Evolutionary conservation across 1,284 basidiomycete genomes (phyloP).

Genomic region (Puccinia triticina): DNA sequence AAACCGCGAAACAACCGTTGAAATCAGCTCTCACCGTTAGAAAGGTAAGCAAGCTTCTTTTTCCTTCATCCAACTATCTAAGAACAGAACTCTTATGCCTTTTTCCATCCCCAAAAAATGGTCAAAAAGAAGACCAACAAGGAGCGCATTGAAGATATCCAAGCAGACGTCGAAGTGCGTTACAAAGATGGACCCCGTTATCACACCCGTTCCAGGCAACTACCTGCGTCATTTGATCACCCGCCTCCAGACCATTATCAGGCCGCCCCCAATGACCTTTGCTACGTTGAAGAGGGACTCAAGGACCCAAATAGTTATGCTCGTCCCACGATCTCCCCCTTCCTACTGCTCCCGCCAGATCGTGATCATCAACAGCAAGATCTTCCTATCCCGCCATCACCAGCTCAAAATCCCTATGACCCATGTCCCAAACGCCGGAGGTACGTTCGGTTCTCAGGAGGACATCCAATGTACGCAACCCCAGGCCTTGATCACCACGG

Average conservation of each 20-base stretch:
- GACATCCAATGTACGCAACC: not conserved
- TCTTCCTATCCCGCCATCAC: not conserved
- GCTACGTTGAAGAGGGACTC: not conserved
- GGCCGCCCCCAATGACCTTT: not conserved
- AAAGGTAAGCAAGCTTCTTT: too few relatives aligned
- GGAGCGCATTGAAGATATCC: not conserved
- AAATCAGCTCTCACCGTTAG: too few relatives aligned
- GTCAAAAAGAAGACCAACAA: not conserved
- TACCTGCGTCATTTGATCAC: too few relatives aligned
- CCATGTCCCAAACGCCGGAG: not conserved
- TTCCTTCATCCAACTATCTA: too few relatives aligned
- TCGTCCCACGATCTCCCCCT: not conserved
- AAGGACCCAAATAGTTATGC: not conserved
- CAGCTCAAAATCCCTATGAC: not conserved
- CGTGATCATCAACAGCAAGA: too few relatives aligned
- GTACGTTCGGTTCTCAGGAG: constrained; percentile 8
- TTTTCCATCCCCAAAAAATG: too few relatives aligned
- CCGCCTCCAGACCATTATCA: not conserved
- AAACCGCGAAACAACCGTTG: too few relatives aligned
- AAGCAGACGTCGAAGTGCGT: not conserved
- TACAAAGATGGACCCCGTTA: not conserved
- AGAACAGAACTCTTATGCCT: too few relatives aligned
- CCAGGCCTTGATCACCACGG: not conserved
- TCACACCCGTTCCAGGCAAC: not conserved
- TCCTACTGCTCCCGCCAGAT: constrained; percentile 3